Evolutionary conservation across 73 alveolate species (phyloP), one percentile per base, ranked within the genome.

Genomic region (Paramecium biaurelia): DNA sequence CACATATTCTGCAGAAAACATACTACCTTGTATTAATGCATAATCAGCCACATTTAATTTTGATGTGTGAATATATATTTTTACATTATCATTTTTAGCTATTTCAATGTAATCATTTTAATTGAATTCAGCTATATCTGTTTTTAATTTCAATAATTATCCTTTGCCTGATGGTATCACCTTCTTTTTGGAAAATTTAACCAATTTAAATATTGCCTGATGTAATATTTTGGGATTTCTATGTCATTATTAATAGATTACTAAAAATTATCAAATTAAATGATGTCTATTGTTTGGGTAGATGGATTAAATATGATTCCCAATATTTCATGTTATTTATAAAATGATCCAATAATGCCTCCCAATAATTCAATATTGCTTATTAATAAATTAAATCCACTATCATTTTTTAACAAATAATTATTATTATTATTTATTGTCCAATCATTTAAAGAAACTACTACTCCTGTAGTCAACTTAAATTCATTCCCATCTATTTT

Each of bases 301-400:
- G 70, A 41, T 15, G 90, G 90, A 23, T 79, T 79, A 26, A 43
- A 79, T 8, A 79, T 41, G 7, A 79, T 79, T 23, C 56, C 90
- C 7, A 79, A 14, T 0, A 42, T 37, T 10, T 79, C 90, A 8
- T 79, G 49, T 18, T 37, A n/a, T 23, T 32, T n/a, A 21, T 79
- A 79, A 30, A 42, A 79, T 2, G 90, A 21, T 43, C 63, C 70
- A 0, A 79, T 79, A 4, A 79, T 79, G 7, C 90, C 90, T 20
- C 90, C 90, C 74, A 79, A 35, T 24, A 79, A 45, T 79, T 79
- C 90, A 20, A 79, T 47, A 42, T 79, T 79, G 15, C 90, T 79
- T 9, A 79, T 79, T 4, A 72, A 37, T 32, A 72, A 42, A 38
- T 72, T 72, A 42, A 72, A 37, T 4, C 76, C 87, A 74, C 20